phyloP scores from a whole-genome alignment of 2,329 filamentous ascomycete genomes.

The Orbilia ellipsospora region DNA sequence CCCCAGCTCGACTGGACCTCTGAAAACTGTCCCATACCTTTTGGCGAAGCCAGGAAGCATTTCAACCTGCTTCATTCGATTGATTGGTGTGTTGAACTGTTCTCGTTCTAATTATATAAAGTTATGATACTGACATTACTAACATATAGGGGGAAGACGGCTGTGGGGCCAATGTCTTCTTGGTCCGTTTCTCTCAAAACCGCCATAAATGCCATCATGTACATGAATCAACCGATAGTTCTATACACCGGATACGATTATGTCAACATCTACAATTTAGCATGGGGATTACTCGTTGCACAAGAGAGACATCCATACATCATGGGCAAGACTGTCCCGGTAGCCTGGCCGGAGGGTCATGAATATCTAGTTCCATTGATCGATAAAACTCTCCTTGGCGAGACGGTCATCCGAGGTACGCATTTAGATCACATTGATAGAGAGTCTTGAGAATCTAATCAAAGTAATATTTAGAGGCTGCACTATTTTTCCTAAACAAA shows the following conservation, averaged over 20 bases:
- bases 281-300: slow-evolving; percentile 43
- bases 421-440: neutral
- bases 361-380: slow-evolving; percentile 45
- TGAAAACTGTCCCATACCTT: slow-evolving; percentile 36
- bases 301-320: slow-evolving; percentile 51
- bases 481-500: slow-evolving; percentile 45
- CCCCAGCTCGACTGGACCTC: slow-evolving; percentile 45
- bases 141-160: slow-evolving; percentile 18
- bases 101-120: neutral
- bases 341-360: slow-evolving; percentile 38
- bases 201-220: slow-evolving; percentile 46
- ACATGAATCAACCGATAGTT: slow-evolving; percentile 43
- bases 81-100: slow-evolving; percentile 24
- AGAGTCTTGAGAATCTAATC: neutral
- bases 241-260: slow-evolving; percentile 47
- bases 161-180: slow-evolving; percentile 35
- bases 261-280: slow-evolving; percentile 45
- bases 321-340: slow-evolving; percentile 43
- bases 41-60: slow-evolving; percentile 46
- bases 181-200: slow-evolving; percentile 44
- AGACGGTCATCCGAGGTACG: slow-evolving; percentile 41
- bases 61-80: slow-evolving; percentile 49
- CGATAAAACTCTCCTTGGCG: slow-evolving; percentile 46
- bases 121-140: neutral
- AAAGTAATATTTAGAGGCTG: slow-evolving; percentile 19